These are phyloP conservation scores for Pythium dissotocum DNA, from an alignment of 352 stramenopile genomes.

Conservation along the genomic window DNA sequence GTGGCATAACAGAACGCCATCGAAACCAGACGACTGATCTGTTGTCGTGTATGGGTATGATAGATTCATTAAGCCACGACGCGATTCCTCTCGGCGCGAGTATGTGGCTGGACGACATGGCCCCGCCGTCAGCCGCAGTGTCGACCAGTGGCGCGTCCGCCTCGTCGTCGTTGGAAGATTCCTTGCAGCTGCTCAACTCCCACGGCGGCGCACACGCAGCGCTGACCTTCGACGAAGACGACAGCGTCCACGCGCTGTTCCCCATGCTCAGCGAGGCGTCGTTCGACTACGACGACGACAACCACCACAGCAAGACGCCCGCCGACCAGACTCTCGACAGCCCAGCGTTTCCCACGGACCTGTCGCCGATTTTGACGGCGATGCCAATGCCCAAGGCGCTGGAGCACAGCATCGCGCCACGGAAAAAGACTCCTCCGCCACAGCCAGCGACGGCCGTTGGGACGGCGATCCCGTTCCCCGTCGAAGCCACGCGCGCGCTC, in stretches of 20 bases:
- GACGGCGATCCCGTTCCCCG: slow-evolving; percentile 13
- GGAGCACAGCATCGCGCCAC: neutral
- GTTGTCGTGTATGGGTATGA: neutral
- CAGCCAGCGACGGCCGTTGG: neutral
- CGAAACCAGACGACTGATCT: neutral
- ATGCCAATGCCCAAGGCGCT: slow-evolving; percentile 26
- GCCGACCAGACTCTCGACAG: slow-evolving; percentile 16
- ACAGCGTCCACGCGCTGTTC: slow-evolving; percentile 31
- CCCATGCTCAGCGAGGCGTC: slow-evolving; percentile 38
- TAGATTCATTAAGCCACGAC: slow-evolving; percentile 10
- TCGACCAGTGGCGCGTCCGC: neutral
- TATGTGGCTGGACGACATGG: slow-evolving; percentile 32
- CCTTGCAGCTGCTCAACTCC: slow-evolving; percentile 37
- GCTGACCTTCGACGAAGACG: slow-evolving; percentile 31
- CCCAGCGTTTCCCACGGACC: slow-evolving; percentile 37
- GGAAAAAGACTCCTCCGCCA: neutral
- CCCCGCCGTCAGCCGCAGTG: neutral
- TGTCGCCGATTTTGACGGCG: slow-evolving; percentile 60
- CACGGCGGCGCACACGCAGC: slow-evolving; percentile 31
- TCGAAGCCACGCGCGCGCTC: neutral
- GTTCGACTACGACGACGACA: slow-evolving; percentile 36
- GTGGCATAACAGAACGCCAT: too few relatives aligned
- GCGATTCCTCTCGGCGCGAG: slow-evolving; percentile 19
- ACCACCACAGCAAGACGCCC: neutral
- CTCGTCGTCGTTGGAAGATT: slow-evolving; percentile 50